Evolutionary conservation across 192 early-diverging fungal genomes (phyloP), one percentile per base, ranked within the genome.

Genomic region (Paraglomus brasilianum): DNA sequence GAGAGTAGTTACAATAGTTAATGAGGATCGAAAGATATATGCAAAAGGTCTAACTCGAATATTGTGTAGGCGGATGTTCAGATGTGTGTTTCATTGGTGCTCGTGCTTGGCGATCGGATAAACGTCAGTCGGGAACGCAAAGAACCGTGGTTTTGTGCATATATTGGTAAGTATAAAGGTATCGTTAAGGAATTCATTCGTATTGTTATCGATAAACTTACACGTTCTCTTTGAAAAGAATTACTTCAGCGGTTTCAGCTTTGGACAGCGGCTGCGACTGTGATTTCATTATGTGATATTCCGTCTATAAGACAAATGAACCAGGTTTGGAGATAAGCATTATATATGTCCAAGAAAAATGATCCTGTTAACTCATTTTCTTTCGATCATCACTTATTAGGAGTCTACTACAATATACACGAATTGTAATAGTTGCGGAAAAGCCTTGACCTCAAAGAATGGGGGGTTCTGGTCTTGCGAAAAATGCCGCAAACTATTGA

Each of bases 331-430:
- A 17, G 15, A 24, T 52, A 24, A 24, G 38, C n/a, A 40, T 65
- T 39, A 22, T 19, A n/a, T 30, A 30, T 3, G 30, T 30, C 30
- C 30, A 30, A 30, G 30, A 3, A 30, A n/a, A 30, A 30, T 30
- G 30, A 2, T 30, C 30, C 30, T 30, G 30, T 30, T 30, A 3
- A 30, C 30, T 40, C 5, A 9, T 40, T n/a, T 51, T 66, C 38
- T n/a, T 38, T 36, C 11, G 30, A 6, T 56, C 30, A 24, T 56
- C 30, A 30, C 30, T 30, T 72, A 78, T 49, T 71, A 90, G 80
- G 82, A 86, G 61, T 88, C 91, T 0, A 93, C 90, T 15, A 88
- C 86, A 0, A 82, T 93, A 39, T 81, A 93, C 70, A 84, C 84
- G 1, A 74, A 80, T 5, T 93, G 92, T 63, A 85, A 81, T 17